phyloP scores from a whole-genome alignment of 1,284 basidiomycete genomes.

The Apiotrichum domesticum region DNA sequence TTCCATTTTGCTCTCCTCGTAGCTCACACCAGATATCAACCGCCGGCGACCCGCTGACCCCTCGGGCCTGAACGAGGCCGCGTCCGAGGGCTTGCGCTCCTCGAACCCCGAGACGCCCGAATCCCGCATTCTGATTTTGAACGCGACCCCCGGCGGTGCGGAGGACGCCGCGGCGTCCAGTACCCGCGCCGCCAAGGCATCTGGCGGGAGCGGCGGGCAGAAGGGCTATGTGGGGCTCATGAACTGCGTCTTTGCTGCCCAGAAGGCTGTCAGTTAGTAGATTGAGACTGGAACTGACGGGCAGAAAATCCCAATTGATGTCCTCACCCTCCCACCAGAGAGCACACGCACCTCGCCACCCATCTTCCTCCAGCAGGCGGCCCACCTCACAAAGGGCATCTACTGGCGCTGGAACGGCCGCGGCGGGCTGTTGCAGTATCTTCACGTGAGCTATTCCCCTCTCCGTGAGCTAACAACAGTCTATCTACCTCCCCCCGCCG shows the following conservation, averaged over 20 bases:
- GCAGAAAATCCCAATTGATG: constrained; percentile 91
- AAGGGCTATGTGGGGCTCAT: constrained; percentile 75
- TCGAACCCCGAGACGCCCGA: constrained; percentile 49
- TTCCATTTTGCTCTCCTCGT: neutral
- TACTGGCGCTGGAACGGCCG: constrained; percentile 69
- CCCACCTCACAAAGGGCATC: constrained; percentile 87
- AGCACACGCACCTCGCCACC: constrained; percentile 57
- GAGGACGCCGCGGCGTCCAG: constrained; percentile 9
- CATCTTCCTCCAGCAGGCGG: constrained; percentile 95
- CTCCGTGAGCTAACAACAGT: constrained; percentile 51
- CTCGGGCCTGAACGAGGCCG: constrained; percentile 21
- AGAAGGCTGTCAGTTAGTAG: constrained; percentile 67
- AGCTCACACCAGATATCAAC: constrained; percentile 67
- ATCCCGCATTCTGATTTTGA: constrained; percentile 82
- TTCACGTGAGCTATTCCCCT: constrained; percentile 57
- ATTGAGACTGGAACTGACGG: neutral
- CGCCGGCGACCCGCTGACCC: constrained; percentile 55
- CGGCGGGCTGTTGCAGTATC: constrained; percentile 77
- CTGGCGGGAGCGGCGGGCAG: constrained; percentile 23
- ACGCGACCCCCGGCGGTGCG: constrained; percentile 63
- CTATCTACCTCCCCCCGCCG: constrained; percentile 82
- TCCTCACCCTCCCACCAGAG: constrained; percentile 78
- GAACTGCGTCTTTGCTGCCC: constrained; percentile 98
- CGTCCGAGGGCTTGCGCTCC: constrained; percentile 1
- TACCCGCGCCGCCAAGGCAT: constrained; percentile 49